Conservation (phyloP, 345 rosid genomes). For the Leavenworthia alabamica region DNA sequence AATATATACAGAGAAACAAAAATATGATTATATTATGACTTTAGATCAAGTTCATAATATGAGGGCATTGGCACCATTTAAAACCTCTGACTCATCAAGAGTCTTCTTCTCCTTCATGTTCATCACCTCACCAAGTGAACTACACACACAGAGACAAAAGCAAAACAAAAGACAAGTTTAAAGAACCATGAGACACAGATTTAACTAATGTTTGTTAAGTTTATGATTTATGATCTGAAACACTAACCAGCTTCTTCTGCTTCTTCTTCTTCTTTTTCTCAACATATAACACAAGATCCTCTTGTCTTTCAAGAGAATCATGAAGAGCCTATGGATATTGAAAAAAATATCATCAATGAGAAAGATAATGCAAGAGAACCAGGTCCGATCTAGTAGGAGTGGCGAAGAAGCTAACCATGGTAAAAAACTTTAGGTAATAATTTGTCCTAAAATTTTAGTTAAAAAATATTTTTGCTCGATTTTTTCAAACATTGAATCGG, state of each 20-base stretch:
- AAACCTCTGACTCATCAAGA: background rate
- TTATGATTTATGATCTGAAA: background rate
- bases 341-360: background rate
- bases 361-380: no score
- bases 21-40: background rate
- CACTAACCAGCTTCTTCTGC: slow-evolving; percentile 37
- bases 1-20: background rate
- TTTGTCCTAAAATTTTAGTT: no score
- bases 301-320: slow-evolving; percentile 53
- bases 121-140: background rate
- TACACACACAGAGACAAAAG: background rate
- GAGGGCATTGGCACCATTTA: background rate
- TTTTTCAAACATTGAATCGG: no score
- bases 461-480: no score
- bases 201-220: background rate
- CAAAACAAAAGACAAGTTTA: background rate
- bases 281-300: slow-evolving; percentile 55
- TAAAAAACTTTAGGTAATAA: no score
- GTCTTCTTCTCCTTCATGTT: background rate
- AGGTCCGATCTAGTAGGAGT: no score
- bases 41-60: background rate
- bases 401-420: no score
- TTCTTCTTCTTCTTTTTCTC: slow-evolving; percentile 76
- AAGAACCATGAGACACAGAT: background rate
- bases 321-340: slow-evolving; percentile 48